phyloP scores from a whole-genome alignment of 2,329 filamentous ascomycete genomes.

The Penicillium sp. region DNA sequence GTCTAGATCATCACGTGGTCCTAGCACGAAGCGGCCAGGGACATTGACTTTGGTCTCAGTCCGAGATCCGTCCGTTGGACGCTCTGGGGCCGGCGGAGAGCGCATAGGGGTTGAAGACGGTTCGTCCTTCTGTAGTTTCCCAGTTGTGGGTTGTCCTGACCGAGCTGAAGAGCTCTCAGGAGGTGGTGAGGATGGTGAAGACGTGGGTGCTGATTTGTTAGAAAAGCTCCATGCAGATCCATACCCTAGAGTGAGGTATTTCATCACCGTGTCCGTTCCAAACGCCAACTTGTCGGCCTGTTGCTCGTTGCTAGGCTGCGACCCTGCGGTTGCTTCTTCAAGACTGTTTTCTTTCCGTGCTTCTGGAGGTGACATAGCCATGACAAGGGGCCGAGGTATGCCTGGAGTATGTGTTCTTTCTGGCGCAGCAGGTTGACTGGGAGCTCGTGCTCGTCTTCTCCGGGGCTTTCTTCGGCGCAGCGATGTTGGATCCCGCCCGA shows the following conservation, averaged over 20 bases:
- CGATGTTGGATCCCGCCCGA: constrained; percentile 76
- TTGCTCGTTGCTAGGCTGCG: constrained; percentile 25
- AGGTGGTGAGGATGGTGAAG: constrained; percentile 33
- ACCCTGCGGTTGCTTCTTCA: constrained; percentile 22
- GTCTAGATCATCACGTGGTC: constrained; percentile 44
- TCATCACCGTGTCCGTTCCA: constrained; percentile 52
- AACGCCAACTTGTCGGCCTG: constrained; percentile 37
- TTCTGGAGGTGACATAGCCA: constrained; percentile 25
- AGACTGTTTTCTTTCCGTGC: constrained; percentile 16
- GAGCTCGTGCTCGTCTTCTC: constrained; percentile 33
- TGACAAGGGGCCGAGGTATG: constrained; percentile 51
- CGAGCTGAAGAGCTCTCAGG: constrained; percentile 16
- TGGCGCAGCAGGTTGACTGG: constrained; percentile 19
- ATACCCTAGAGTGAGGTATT: constrained; percentile 55
- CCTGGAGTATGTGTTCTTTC: constrained; percentile 41
- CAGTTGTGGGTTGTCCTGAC: constrained; percentile 20
- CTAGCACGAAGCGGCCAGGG: constrained; percentile 25
- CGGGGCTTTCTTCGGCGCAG: constrained; percentile 55
- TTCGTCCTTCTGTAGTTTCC: constrained; percentile 2
- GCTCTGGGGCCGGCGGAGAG: constrained; percentile 1
- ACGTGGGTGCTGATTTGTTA: constrained; percentile 33
- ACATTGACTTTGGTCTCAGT: constrained; percentile 6
- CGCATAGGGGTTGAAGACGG: background rate
- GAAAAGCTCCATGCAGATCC: constrained; percentile 52
- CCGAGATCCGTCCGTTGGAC: background rate